phyloP scores from a whole-genome alignment of 2,329 filamentous ascomycete genomes.

The Penicillium sp. region DNA sequence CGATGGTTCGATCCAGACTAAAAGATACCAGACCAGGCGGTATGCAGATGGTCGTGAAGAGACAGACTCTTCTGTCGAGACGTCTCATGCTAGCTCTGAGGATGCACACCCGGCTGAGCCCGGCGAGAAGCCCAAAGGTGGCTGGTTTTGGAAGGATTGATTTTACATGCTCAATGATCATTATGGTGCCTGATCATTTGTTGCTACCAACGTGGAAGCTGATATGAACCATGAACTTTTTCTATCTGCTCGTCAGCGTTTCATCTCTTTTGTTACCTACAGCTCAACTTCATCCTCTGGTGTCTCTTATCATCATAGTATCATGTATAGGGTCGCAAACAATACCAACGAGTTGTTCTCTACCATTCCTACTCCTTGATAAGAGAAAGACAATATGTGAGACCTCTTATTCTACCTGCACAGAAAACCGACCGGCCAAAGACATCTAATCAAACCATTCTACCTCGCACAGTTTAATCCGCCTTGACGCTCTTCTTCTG shows the following conservation, averaged over 20 bases:
- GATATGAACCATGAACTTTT: no score
- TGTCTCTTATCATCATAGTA: no score
- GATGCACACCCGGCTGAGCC: slow-evolving; percentile 8
- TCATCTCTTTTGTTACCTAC: no score
- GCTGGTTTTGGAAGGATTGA: slow-evolving; percentile 43
- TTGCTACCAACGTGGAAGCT: slow-evolving; percentile 1
- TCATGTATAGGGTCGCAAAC: no score
- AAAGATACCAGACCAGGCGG: slow-evolving; percentile 55
- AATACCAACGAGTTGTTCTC: no score
- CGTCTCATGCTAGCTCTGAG: slow-evolving; percentile 25
- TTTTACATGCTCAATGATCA: not conserved
- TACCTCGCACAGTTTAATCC: slow-evolving; percentile 17
- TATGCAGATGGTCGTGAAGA: slow-evolving; percentile 62
- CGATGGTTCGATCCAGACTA: slow-evolving; percentile 59
- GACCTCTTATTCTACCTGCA: no score
- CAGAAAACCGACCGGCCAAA: not conserved
- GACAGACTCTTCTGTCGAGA: slow-evolving; percentile 54
- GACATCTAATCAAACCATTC: slow-evolving; percentile 1
- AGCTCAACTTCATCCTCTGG: no score
- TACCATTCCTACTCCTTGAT: no score
- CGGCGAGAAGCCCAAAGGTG: slow-evolving; percentile 16
- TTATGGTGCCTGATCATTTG: slow-evolving; percentile 1
- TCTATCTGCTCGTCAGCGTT: slow-evolving; percentile 1
- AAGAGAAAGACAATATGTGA: not conserved
- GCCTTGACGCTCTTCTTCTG: slow-evolving; percentile 39